These are phyloP conservation scores for Euphorbia peplus DNA, from an alignment of 345 rosid genomes.

Conservation along the genomic window DNA sequence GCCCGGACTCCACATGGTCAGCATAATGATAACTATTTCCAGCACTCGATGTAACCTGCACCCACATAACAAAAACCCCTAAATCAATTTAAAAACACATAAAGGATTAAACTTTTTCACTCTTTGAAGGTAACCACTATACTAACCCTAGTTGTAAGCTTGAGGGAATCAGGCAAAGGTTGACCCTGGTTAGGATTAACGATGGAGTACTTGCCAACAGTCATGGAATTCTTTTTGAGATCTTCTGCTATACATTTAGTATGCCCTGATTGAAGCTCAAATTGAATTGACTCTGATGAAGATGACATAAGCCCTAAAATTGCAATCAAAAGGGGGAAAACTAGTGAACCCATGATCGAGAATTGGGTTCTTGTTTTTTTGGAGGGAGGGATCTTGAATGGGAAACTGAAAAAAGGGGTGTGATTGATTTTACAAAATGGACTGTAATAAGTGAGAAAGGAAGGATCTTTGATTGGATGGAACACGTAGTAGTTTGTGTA, in stretches of 20 bases:
- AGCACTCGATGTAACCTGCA: constrained; percentile 73
- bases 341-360: neutral
- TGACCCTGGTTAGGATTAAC: constrained; percentile 64
- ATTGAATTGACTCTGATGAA: constrained; percentile 51
- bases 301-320: constrained; percentile 26
- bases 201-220: constrained; percentile 81
- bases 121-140: neutral
- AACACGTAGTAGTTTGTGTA: neutral
- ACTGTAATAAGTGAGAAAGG: neutral
- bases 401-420: neutral
- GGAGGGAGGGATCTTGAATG: neutral
- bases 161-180: constrained; percentile 70
- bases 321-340: neutral
- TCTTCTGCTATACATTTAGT: constrained; percentile 91
- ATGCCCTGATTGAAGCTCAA: constrained; percentile 73
- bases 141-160: constrained; percentile 63
- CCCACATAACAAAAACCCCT: neutral
- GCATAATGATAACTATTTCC: constrained; percentile 72
- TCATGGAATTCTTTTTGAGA: constrained; percentile 75
- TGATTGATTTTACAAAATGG: neutral
- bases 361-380: neutral
- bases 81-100: no score
- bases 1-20: constrained; percentile 64
- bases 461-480: neutral
- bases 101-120: neutral